Evolutionary conservation across 148 eudicot species (phyloP), one percentile per base, ranked within the genome.

Genomic region (Arctostaphylos glauca): DNA sequence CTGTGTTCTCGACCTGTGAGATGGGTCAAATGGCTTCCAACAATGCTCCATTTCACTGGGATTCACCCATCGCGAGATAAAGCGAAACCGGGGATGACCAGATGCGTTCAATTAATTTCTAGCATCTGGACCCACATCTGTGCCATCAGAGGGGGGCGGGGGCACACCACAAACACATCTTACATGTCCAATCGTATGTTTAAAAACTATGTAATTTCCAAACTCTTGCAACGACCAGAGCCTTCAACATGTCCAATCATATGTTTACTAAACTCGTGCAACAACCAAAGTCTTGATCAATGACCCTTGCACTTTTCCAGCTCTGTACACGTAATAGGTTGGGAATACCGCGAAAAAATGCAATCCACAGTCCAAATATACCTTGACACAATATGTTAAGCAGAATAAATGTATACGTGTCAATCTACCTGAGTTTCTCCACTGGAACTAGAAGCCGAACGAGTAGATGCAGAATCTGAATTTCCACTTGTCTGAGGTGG

Each of bases 401-500:
- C 75, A 23, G 19, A 43, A 12, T 48, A 19, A 10, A 12, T 21
- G 46, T 19, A 76, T 10, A 52, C 9, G 59, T 2, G 25, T n/a
- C 49, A 3, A 44, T 73, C 25, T 73, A 74, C 77, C 77, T 74
- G 77, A 48, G 77, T 19, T 74, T 74, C 77, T 74, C 77, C 77
- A 48, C 77, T 74, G 77, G 55, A 74, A 74, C 77, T 74, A 9
- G 77, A 74, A 48, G 77, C 55, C 10, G 77, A 74, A 15, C 48
- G 77, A 46, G 55, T 44, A n/a, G 77, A 74, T 74, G 55, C 77
- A n/a, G 77, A 74, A 48, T 74, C 77, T 23, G 77, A 74, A 74
- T 48, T 74, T 49, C 77, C 77, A 74, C 77, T 74, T 74, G 77
- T 48, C 31, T 74, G 77, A 74, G 77, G 77, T 21, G 77, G 77